These are phyloP conservation scores for Colletotrichum horii DNA, from an alignment of 2,329 filamentous ascomycete genomes.

Conservation along the genomic window DNA sequence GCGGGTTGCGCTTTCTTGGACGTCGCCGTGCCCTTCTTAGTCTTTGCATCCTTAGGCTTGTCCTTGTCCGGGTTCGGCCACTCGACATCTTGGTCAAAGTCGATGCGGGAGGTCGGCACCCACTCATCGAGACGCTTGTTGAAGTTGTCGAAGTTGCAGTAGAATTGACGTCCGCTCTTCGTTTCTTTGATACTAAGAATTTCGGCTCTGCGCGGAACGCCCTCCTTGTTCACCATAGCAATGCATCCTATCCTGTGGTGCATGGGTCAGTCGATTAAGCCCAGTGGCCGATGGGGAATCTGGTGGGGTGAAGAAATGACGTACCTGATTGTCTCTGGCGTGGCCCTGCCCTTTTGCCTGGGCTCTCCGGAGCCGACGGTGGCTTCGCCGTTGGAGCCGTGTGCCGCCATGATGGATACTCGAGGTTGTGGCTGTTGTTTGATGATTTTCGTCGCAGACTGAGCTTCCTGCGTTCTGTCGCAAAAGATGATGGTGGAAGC, in stretches of 20 bases:
- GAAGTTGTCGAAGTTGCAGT: constrained; percentile 98
- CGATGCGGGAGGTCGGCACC: constrained; percentile 82
- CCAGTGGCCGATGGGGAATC: neutral
- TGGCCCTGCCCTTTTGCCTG: constrained; percentile 79
- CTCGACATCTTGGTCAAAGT: constrained; percentile 89
- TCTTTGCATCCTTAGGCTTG: constrained; percentile 76
- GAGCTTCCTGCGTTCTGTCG: neutral
- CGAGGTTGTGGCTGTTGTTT: neutral
- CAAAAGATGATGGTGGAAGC: neutral
- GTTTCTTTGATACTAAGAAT: constrained; percentile 93
- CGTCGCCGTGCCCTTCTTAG: constrained; percentile 69
- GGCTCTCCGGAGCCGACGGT: constrained; percentile 62
- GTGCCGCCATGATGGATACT: constrained; percentile 57
- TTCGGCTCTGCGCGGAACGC: constrained; percentile 87
- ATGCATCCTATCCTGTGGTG: constrained; percentile 58
- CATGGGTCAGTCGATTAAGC: neutral
- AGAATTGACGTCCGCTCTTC: constrained; percentile 87
- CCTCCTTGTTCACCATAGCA: constrained; percentile 72
- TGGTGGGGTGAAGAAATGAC: constrained; percentile 32
- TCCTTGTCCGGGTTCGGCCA: constrained; percentile 93
- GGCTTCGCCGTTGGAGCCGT: constrained; percentile 54
- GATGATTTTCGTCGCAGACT: neutral
- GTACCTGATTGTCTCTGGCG: constrained; percentile 81
- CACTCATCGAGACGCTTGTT: constrained; percentile 89
- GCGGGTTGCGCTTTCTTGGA: constrained; percentile 58